phyloP scores from a whole-genome alignment of 1,139 yeast genomes.

The Insectozyma bohioensis region DNA sequence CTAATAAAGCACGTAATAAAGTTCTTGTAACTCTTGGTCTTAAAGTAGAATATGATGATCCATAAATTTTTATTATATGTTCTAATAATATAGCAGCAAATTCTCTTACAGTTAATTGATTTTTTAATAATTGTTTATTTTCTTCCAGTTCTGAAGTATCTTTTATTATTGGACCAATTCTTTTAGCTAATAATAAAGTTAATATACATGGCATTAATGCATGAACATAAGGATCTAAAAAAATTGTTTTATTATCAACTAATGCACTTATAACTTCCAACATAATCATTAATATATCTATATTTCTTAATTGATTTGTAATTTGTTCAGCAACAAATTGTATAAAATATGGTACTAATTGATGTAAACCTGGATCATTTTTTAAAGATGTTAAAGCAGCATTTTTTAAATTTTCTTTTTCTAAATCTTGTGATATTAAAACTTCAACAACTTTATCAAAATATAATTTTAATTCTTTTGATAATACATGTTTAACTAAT shows the following conservation, averaged over 20 bases:
- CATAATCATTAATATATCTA: conserved; percentile 79
- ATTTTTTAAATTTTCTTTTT: conserved; percentile 58
- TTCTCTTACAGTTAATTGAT: conserved; percentile 70
- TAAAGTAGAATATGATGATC: conserved; percentile 83
- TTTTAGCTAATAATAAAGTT: conserved; percentile 84
- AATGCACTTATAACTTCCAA: conserved; percentile 86
- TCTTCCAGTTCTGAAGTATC: conserved; percentile 28
- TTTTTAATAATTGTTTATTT: conserved; percentile 32
- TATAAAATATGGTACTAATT: conserved; percentile 91
- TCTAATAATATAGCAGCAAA: conserved; percentile 83
- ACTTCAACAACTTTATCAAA: conserved; percentile 90
- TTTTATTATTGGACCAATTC: conserved; percentile 64
- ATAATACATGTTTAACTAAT: conserved; percentile 91
- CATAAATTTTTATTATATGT: conserved; percentile 74
- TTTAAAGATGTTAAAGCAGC: conserved; percentile 85
- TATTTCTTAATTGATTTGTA: conserved; percentile 79
- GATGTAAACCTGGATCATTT: conserved; percentile 95
- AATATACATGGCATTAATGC: conserved; percentile 94
- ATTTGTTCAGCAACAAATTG: conserved; percentile 96
- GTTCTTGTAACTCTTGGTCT: conserved; percentile 96
- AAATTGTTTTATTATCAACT: conserved; percentile 79
- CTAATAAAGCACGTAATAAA: conserved; percentile 83
- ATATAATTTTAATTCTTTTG: conserved; percentile 90
- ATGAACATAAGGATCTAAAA: conserved; percentile 94
- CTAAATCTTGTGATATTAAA: conserved; percentile 57